These are phyloP conservation scores for Thozetella sp. DNA, from an alignment of 495 filamentous ascomycete genomes.

Conservation along the genomic window DNA sequence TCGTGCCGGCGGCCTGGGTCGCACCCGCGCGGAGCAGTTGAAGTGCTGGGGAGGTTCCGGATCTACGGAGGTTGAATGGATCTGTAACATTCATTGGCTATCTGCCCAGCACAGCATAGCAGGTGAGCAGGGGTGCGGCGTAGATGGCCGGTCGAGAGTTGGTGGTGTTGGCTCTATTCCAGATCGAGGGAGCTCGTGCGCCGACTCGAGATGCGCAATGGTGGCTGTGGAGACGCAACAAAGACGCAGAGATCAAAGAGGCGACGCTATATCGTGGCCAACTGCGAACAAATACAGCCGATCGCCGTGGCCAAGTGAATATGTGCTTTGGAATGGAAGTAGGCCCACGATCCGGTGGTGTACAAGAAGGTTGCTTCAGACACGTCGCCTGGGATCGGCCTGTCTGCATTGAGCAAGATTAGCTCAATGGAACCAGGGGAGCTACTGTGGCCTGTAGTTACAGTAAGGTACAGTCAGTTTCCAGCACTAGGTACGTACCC, in stretches of 20 bases:
- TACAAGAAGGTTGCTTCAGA: no score
- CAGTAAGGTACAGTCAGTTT: no score
- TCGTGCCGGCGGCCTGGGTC: constrained; percentile 36
- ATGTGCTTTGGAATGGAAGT: background rate
- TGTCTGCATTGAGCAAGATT: no score
- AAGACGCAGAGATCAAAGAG: background rate
- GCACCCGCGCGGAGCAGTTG: constrained; percentile 42
- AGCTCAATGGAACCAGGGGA: no score
- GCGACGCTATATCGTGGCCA: background rate
- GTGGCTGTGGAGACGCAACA: background rate
- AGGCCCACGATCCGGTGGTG: no score
- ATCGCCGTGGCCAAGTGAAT: no score
- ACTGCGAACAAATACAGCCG: background rate
- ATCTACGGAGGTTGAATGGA: constrained; percentile 49
- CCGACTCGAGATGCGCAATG: background rate
- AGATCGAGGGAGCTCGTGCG: background rate
- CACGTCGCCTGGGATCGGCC: no score
- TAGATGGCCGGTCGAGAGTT: no score
- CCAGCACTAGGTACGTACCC: no score
- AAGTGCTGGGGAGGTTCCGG: constrained; percentile 33
- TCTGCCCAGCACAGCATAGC: constrained; percentile 17
- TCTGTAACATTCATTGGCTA: constrained; percentile 54
- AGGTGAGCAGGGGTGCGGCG: no score
- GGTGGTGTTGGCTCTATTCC: no score
- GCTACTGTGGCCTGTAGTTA: no score